Evolutionary conservation across 1,284 basidiomycete species (phyloP).

Genomic region (Leccinum griseonigrum): DNA sequence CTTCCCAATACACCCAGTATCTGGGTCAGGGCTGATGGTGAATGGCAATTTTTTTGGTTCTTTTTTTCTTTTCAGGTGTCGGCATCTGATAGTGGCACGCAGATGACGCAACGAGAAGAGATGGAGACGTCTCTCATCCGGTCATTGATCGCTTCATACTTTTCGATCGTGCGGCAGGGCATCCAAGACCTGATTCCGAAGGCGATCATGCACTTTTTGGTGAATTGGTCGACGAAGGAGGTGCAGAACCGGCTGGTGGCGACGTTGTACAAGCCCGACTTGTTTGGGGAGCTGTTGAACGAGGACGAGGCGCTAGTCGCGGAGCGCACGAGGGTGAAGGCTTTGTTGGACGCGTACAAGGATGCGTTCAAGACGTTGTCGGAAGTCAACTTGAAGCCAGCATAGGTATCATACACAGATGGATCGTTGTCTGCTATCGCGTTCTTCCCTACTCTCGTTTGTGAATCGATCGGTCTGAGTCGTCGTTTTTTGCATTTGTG

Average conservation of each 20-base stretch:
- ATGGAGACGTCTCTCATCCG: conserved; percentile 97
- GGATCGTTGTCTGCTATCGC: neutral
- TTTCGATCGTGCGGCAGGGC: conserved; percentile 92
- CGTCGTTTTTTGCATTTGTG: neutral
- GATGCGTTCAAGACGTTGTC: conserved; percentile 91
- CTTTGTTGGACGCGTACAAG: conserved; percentile 93
- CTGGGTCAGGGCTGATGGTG: conserved; percentile 10
- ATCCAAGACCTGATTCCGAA: conserved; percentile 98
- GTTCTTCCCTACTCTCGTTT: neutral
- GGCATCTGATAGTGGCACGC: conserved; percentile 48
- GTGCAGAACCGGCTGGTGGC: conserved; percentile 96
- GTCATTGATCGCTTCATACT: conserved; percentile 93
- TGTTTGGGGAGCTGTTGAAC: conserved; percentile 89
- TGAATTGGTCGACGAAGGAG: conserved; percentile 94
- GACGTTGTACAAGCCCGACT: conserved; percentile 88
- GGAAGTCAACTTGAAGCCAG: conserved; percentile 70
- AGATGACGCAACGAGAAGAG: conserved; percentile 81
- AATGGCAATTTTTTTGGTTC: neutral
- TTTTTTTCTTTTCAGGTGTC: neutral
- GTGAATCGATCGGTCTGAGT: neutral
- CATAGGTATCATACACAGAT: conserved; percentile 34
- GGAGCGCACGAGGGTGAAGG: conserved; percentile 92
- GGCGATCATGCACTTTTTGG: conserved; percentile 93
- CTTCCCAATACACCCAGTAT: conserved; percentile 1
- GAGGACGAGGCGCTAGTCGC: conserved; percentile 96